These are phyloP conservation scores for Naganishia vaughanmartiniae DNA, from an alignment of 768 basidiomycete species.

Conservation along the genomic window DNA sequence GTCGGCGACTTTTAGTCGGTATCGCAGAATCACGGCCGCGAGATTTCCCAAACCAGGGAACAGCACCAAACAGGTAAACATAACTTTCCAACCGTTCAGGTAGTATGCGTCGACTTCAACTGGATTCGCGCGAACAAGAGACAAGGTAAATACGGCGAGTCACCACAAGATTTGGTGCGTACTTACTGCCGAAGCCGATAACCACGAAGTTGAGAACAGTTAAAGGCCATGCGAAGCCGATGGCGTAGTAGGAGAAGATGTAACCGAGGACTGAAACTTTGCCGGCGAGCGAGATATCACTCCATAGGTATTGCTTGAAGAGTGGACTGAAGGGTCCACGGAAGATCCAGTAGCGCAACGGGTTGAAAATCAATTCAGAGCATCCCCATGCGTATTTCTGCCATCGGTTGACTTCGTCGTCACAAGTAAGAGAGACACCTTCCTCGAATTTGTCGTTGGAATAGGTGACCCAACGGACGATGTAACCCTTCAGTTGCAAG, in stretches of 20 bases:
- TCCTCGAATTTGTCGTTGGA: slow-evolving; percentile 82
- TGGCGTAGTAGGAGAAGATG: slow-evolving; percentile 54
- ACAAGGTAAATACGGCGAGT: neutral
- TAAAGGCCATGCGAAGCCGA: slow-evolving; percentile 64
- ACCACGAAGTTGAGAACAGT: slow-evolving; percentile 59
- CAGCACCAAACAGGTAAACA: slow-evolving; percentile 48
- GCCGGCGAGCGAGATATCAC: slow-evolving; percentile 57
- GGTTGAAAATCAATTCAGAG: slow-evolving; percentile 72
- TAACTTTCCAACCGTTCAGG: slow-evolving; percentile 16
- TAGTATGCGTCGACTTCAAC: neutral
- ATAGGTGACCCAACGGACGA: slow-evolving; percentile 66
- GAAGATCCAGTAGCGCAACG: slow-evolving; percentile 58
- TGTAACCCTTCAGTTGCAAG: slow-evolving; percentile 39
- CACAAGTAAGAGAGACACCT: slow-evolving; percentile 84
- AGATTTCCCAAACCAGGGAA: slow-evolving; percentile 65
- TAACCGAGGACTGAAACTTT: slow-evolving; percentile 61
- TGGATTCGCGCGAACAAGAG: too few species aligned
- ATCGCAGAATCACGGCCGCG: slow-evolving; percentile 53
- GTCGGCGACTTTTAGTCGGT: slow-evolving; percentile 33
- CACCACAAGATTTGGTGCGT: neutral
- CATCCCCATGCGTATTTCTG: slow-evolving; percentile 54
- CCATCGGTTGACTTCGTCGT: slow-evolving; percentile 61
- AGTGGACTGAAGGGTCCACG: slow-evolving; percentile 72
- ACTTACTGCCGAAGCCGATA: slow-evolving; percentile 6
- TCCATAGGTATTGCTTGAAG: slow-evolving; percentile 50